These are phyloP conservation scores for Pichia sp. DNA, from an alignment of 1,139 yeast genomes.

Conservation along the genomic window DNA sequence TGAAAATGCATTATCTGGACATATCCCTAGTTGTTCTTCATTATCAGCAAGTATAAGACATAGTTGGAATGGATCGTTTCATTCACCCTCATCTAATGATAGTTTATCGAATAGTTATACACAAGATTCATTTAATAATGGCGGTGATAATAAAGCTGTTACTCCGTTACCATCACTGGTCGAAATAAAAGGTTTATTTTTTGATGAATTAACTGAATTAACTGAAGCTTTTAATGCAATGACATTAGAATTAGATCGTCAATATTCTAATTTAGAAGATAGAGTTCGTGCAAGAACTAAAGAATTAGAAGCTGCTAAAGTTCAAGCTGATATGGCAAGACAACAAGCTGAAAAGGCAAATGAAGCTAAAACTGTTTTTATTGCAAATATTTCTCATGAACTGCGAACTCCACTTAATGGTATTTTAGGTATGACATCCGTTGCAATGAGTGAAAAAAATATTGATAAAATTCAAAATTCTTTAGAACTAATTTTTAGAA, in stretches of 20 bases:
- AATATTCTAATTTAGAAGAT: constrained; percentile 79
- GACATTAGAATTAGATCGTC: constrained; percentile 83
- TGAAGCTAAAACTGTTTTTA: constrained; percentile 90
- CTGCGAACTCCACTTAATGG: constrained; percentile 93
- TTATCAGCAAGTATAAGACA: constrained; percentile 7
- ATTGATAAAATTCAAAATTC: constrained; percentile 57
- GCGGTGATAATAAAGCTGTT: background rate
- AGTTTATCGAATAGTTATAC: constrained; percentile 14
- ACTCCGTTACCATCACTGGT: constrained; percentile 23
- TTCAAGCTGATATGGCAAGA: constrained; percentile 84
- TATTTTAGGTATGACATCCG: constrained; percentile 91
- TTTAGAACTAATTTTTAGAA: constrained; percentile 71
- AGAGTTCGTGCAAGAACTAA: constrained; percentile 84
- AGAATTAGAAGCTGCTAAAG: constrained; percentile 81
- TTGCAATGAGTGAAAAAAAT: constrained; percentile 82
- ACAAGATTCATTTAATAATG: constrained; percentile 1
- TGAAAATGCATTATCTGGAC: no score
- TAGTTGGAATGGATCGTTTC: constrained; percentile 15
- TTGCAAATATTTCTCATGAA: constrained; percentile 95
- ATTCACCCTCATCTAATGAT: constrained; percentile 21
- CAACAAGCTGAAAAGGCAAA: constrained; percentile 79
- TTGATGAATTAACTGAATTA: constrained; percentile 82
- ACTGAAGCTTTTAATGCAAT: constrained; percentile 85
- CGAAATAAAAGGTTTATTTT: constrained; percentile 40
- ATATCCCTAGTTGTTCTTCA: background rate